Evolutionary conservation across 768 basidiomycete species (phyloP).

Genomic region (Lyophyllum semitale): DNA sequence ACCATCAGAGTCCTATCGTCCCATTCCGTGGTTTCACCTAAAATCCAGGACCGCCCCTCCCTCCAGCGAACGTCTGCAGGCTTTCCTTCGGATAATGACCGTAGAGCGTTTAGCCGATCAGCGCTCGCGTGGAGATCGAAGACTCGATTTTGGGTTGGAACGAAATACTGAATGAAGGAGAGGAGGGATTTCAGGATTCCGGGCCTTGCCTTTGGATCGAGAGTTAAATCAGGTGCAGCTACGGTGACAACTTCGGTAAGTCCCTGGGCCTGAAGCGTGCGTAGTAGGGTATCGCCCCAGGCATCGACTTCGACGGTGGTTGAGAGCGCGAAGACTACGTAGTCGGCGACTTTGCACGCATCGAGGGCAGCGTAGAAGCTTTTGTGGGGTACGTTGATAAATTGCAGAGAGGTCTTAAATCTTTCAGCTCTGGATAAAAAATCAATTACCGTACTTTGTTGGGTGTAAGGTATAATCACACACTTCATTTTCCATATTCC

Average conservation of each 20-base stretch:
- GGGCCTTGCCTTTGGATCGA: constrained; percentile 64
- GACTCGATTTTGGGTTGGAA: constrained; percentile 76
- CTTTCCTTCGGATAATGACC: constrained; percentile 82
- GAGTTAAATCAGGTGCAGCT: constrained; percentile 53
- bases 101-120: constrained; percentile 72
- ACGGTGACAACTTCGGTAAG: constrained; percentile 82
- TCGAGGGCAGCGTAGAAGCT: constrained; percentile 80
- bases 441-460: background rate
- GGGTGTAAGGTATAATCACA: background rate
- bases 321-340: constrained; percentile 84
- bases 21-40: constrained; percentile 66
- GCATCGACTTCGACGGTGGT: constrained; percentile 77
- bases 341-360: constrained; percentile 86
- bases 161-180: constrained; percentile 95
- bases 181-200: constrained; percentile 84
- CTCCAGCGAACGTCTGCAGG: constrained; percentile 83
- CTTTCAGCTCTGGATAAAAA: constrained; percentile 66
- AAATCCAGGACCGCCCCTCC: constrained; percentile 74
- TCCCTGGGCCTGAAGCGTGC: constrained; percentile 88
- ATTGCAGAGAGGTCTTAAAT: constrained; percentile 90
- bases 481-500: constrained; percentile 74
- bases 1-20: constrained; percentile 67
- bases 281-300: constrained; percentile 86
- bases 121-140: constrained; percentile 68
- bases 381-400: constrained; percentile 74